Percentiles rank a stretch among this genome's conserved stretches.
Evolutionary conservation across 2,329 filamentous ascomycete species (phyloP).

Genomic region (Diplodia sapinea): DNA sequence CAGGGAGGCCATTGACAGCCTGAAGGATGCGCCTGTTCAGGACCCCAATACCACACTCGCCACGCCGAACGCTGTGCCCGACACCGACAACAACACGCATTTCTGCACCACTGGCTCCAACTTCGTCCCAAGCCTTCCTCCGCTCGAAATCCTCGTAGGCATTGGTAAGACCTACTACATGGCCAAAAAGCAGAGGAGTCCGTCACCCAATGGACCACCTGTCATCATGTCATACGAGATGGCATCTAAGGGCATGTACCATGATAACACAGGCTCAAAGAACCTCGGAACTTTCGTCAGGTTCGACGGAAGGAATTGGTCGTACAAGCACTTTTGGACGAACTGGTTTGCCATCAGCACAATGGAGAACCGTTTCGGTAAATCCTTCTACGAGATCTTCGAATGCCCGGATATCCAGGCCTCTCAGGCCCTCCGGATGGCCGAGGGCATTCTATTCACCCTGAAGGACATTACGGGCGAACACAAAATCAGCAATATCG

Average conservation of each 20-base stretch:
- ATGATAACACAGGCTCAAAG: background rate
- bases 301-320: background rate
- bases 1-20: no score
- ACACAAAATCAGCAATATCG: background rate
- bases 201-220: background rate
- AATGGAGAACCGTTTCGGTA: background rate
- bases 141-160: background rate
- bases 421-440: background rate
- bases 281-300: background rate
- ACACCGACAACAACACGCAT: background rate
- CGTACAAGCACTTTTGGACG: background rate
- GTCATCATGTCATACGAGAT: background rate
- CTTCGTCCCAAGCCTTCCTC: background rate
- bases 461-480: background rate
- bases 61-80: no score
- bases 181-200: background rate
- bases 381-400: background rate
- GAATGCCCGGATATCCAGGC: background rate
- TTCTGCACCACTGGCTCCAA: background rate
- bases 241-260: background rate
- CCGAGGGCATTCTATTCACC: background rate
- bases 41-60: no score
- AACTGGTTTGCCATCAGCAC: background rate
- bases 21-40: no score
- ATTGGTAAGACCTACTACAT: background rate